These are phyloP conservation scores for Gracilaria caudata DNA, from an alignment of 23 red algal species.

Conservation along the genomic window DNA sequence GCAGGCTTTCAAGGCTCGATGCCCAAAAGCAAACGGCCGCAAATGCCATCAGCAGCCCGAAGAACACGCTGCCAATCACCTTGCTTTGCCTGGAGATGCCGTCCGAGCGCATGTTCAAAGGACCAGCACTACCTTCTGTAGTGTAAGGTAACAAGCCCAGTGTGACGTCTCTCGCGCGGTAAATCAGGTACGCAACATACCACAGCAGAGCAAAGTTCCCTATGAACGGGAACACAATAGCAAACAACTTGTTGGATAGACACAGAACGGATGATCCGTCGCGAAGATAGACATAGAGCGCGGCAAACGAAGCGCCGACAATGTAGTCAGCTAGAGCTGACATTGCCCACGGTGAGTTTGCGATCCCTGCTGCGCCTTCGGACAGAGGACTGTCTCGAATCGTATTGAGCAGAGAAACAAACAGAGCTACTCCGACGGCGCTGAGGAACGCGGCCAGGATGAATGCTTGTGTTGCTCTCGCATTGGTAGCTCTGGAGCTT, in stretches of 20 bases:
- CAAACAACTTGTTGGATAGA: conserved; percentile 34
- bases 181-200: conserved; percentile 44
- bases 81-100: background rate
- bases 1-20: conserved; percentile 12
- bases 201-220: conserved; percentile 40
- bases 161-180: background rate
- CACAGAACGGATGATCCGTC: conserved; percentile 29
- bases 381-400: conserved; percentile 20
- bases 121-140: background rate
- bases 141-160: conserved; percentile 11
- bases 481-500: background rate
- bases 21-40: conserved; percentile 27
- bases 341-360: conserved; percentile 33
- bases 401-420: conserved; percentile 9
- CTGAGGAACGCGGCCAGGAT: background rate
- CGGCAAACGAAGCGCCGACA: conserved; percentile 44
- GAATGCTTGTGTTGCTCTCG: conserved; percentile 16
- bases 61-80: conserved; percentile 32
- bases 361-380: conserved; percentile 15
- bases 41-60: conserved; percentile 17
- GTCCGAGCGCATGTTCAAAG: conserved; percentile 21
- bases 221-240: conserved; percentile 41
- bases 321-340: conserved; percentile 53
- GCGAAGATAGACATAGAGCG: conserved; percentile 31
- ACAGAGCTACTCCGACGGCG: conserved; percentile 12